Evolutionary conservation across 352 stramenopile genomes (phyloP).

Genomic region (Phytophthora cajani): DNA sequence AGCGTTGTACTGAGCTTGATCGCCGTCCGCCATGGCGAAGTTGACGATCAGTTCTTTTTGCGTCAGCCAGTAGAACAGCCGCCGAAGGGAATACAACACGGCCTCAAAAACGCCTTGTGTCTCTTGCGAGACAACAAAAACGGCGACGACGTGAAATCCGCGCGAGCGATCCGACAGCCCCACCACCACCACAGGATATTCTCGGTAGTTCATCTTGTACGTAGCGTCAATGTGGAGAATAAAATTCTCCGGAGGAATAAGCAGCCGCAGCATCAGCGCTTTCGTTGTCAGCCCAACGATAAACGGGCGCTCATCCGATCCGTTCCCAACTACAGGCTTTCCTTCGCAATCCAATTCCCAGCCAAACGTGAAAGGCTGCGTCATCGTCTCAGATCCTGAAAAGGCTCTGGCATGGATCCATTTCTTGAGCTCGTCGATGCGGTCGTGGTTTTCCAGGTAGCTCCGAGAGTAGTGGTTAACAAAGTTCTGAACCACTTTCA

Average conservation of each 20-base stretch:
- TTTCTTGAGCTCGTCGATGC: background rate
- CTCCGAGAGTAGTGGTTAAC: conserved; percentile 10
- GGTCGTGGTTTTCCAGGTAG: conserved; percentile 10
- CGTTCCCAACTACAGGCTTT: conserved; percentile 3
- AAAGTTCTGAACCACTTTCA: conserved; percentile 9
- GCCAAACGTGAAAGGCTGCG: conserved; percentile 7
- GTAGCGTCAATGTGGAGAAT: conserved; percentile 2
- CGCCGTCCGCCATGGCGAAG: conserved; percentile 18
- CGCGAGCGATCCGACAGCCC: conserved; percentile 1
- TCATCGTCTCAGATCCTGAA: background rate
- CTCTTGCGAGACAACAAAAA: conserved; percentile 17
- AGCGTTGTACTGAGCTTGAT: conserved; percentile 29
- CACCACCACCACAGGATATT: conserved; percentile 9
- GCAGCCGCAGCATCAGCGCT: background rate
- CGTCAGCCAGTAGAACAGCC: background rate
- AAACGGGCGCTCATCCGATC: conserved; percentile 8
- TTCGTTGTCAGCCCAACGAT: conserved; percentile 1
- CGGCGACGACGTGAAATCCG: background rate
- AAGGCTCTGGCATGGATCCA: background rate
- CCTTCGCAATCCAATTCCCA: background rate
- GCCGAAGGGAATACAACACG: background rate
- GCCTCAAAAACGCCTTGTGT: background rate
- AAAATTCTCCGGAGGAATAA: background rate
- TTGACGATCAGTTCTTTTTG: background rate
- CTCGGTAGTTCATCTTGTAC: conserved; percentile 14